A percentile compares a stretch with the other conserved stretches of the same genome.
phyloP scores from a whole-genome alignment of 2,329 filamentous ascomycete genomes.

The Colletotrichum magnum region DNA sequence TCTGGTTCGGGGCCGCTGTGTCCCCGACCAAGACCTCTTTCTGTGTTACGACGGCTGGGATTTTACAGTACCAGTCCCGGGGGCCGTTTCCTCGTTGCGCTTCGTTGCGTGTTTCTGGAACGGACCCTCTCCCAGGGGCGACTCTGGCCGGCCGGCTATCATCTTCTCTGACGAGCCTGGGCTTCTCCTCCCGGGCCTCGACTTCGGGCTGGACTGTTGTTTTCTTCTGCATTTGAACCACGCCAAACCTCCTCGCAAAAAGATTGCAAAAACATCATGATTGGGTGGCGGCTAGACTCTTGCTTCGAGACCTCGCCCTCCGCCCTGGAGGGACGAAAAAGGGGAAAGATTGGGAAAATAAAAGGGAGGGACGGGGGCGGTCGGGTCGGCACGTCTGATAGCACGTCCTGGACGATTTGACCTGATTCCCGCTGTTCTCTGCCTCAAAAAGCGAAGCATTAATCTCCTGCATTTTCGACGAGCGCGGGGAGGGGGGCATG shows the following conservation, averaged over 20 bases:
- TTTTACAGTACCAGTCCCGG: slow-evolving; percentile 39
- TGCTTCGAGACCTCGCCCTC: no score
- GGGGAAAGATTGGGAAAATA: no score
- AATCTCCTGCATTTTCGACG: slow-evolving; percentile 6
- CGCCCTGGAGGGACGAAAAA: not conserved
- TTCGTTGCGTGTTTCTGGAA: not conserved
- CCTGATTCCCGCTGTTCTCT: not conserved
- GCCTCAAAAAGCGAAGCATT: slow-evolving; percentile 10
- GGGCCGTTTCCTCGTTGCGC: slow-evolving; percentile 1
- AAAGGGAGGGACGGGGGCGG: not conserved
- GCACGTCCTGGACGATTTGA: not conserved
- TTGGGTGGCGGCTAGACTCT: slow-evolving; percentile 34
- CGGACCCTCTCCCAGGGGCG: slow-evolving; percentile 30
- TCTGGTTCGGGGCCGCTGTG: not conserved
- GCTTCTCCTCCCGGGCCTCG: no score
- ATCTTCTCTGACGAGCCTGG: slow-evolving; percentile 12
- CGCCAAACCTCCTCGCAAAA: slow-evolving; percentile 7
- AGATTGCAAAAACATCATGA: slow-evolving; percentile 34
- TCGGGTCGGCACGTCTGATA: not conserved
- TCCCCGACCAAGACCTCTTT: slow-evolving; percentile 12
- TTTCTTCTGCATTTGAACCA: no score
- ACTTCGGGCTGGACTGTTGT: no score
- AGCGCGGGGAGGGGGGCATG: not conserved
- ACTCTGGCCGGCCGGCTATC: slow-evolving; percentile 35
- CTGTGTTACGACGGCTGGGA: slow-evolving; percentile 34